Percentiles rank a stretch among this genome's conserved stretches.
These are phyloP conservation scores for Citrus unshiu DNA, from an alignment of 345 rosid species.

Conservation along the genomic window DNA sequence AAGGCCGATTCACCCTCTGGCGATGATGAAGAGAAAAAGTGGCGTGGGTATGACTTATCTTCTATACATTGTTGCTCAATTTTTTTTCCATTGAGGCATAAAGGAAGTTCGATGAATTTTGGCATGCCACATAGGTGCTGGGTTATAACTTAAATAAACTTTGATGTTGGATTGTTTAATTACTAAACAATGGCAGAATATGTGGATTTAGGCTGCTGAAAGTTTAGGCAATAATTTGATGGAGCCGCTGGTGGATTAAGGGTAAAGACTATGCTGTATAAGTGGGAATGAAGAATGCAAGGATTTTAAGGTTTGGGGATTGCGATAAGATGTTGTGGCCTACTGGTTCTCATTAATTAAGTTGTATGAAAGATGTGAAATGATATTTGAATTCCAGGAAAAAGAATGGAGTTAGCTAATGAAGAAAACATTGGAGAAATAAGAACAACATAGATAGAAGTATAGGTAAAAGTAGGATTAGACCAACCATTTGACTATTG, in stretches of 20 bases:
- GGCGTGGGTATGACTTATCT: slow-evolving; percentile 57
- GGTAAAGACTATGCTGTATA: background rate
- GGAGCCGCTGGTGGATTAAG: background rate
- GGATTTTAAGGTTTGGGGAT: background rate
- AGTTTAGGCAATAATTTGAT: background rate
- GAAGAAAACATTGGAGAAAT: background rate
- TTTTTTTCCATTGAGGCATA: background rate
- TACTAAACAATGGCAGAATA: background rate
- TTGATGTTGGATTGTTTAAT: background rate
- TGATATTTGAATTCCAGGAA: background rate
- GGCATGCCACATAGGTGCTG: background rate
- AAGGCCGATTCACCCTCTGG: slow-evolving; percentile 13
- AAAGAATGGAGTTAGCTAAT: background rate
- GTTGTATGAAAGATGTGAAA: background rate
- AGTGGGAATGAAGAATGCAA: background rate
- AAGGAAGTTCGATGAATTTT: background rate
- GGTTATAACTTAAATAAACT: background rate
- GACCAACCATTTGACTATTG: background rate
- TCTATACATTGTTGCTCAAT: background rate
- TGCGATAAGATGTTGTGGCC: background rate
- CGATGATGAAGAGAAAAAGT: slow-evolving; percentile 70
- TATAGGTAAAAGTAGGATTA: background rate
- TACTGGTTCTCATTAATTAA: background rate
- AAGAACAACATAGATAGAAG: background rate
- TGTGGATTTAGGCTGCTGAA: background rate